Conservation (phyloP, 352 stramenopile genomes). For the Globisporangium splendens region DNA sequence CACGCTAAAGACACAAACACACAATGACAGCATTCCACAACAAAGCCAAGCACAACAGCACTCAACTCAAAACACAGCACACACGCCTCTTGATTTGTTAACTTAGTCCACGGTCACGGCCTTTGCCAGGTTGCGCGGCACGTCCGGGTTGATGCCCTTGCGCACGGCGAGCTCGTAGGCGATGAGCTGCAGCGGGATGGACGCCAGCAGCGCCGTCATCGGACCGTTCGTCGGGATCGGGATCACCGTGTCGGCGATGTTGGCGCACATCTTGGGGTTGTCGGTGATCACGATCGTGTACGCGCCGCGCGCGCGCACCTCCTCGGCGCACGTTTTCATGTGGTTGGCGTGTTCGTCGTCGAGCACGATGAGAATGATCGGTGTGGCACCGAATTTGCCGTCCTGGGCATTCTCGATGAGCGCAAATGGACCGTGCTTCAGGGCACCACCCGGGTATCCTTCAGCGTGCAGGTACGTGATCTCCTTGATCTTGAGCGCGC, state of each 20-base stretch:
- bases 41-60: background rate
- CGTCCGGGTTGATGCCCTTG: slow-evolving; percentile 97
- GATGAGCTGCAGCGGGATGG: slow-evolving; percentile 97
- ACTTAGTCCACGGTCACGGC: slow-evolving; percentile 97
- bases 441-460: slow-evolving; percentile 95
- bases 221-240: slow-evolving; percentile 95
- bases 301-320: slow-evolving; percentile 95
- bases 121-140: slow-evolving; percentile 98
- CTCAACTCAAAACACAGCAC: background rate
- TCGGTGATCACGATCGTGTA: slow-evolving; percentile 98
- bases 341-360: slow-evolving; percentile 96
- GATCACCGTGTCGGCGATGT: slow-evolving; percentile 93
- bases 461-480: slow-evolving; percentile 99
- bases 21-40: background rate
- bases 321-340: slow-evolving; percentile 94
- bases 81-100: slow-evolving; percentile 3
- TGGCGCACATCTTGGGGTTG: slow-evolving; percentile 90
- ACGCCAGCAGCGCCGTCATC: slow-evolving; percentile 94
- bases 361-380: slow-evolving; percentile 96
- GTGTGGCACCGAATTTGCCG: slow-evolving; percentile 93
- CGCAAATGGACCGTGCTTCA: slow-evolving; percentile 99
- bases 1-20: background rate
- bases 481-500: slow-evolving; percentile 99
- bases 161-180: slow-evolving; percentile 97
- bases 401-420: slow-evolving; percentile 94